phyloP scores from a whole-genome alignment of 495 filamentous ascomycete genomes.

The Aspergillus panamensis region DNA sequence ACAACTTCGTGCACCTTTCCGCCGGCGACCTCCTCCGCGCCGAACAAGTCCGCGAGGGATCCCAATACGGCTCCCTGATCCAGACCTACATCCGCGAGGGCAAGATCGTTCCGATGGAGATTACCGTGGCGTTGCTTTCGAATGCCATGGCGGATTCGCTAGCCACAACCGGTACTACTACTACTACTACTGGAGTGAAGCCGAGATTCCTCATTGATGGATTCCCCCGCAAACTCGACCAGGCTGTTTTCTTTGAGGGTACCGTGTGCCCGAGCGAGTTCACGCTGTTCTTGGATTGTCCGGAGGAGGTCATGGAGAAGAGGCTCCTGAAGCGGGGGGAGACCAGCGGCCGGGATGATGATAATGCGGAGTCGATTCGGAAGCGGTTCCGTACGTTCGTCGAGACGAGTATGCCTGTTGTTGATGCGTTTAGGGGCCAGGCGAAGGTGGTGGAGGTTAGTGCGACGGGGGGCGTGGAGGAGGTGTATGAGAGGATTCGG shows the following conservation, averaged over 20 bases:
- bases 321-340: conserved; percentile 83
- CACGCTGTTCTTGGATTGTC: conserved; percentile 88
- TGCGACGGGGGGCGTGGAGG: conserved; percentile 62
- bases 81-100: conserved; percentile 86
- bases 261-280: conserved; percentile 77
- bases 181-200: too few species aligned
- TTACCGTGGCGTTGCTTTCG: conserved; percentile 89
- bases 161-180: too few species aligned
- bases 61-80: conserved; percentile 87
- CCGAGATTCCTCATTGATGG: conserved; percentile 84
- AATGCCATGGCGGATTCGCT: conserved; percentile 78
- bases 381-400: conserved; percentile 93
- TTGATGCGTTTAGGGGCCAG: conserved; percentile 74
- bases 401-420: conserved; percentile 95
- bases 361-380: conserved; percentile 91
- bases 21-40: conserved; percentile 92
- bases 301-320: conserved; percentile 80
- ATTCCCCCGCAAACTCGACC: conserved; percentile 95
- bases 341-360: conserved; percentile 85
- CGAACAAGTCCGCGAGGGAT: conserved; percentile 81
- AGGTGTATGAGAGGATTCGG: conserved; percentile 71
- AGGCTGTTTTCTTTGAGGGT: conserved; percentile 88
- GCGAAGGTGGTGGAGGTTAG: conserved; percentile 74
- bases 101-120: conserved; percentile 96
- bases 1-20: conserved; percentile 86